phyloP scores from a whole-genome alignment of 208 protist species.

The Trypanosoma vivax region DNA sequence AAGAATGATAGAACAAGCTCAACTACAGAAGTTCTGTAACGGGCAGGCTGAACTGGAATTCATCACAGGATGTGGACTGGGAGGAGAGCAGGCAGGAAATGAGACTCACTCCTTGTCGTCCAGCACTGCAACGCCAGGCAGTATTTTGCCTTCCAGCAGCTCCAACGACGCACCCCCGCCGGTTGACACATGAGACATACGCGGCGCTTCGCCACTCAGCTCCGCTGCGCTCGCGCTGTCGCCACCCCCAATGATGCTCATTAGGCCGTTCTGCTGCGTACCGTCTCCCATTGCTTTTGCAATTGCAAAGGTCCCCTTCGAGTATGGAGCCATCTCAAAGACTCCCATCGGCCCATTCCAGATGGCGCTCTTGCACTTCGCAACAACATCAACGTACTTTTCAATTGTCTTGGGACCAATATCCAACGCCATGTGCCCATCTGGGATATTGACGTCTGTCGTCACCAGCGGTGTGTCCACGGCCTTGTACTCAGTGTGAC shows the following conservation, averaged over 20 bases:
- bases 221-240: conserved; percentile 95
- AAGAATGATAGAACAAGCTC: too few species aligned
- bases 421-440: conserved; percentile 93
- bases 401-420: conserved; percentile 90
- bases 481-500: conserved; percentile 89
- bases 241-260: conserved; percentile 94
- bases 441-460: conserved; percentile 64
- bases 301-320: conserved; percentile 87
- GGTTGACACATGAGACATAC: conserved; percentile 97
- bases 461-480: conserved; percentile 66
- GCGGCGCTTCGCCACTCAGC: conserved; percentile 81
- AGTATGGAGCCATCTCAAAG: conserved; percentile 97
- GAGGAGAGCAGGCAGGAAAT: not conserved
- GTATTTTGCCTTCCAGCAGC: conserved; percentile 96
- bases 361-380: conserved; percentile 89
- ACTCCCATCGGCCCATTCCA: conserved; percentile 98
- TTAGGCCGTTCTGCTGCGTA: conserved; percentile 52
- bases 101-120: conserved; percentile 38
- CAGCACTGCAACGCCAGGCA: conserved; percentile 89
- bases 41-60: too few species aligned
- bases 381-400: conserved; percentile 78
- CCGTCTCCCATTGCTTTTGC: conserved; percentile 70
- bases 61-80: too few species aligned
- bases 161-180: conserved; percentile 99
- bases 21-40: too few species aligned